Evolutionary conservation across 83 land plant species (phyloP), one percentile per base, ranked within the genome.

Genomic region (Picea mariana): DNA sequence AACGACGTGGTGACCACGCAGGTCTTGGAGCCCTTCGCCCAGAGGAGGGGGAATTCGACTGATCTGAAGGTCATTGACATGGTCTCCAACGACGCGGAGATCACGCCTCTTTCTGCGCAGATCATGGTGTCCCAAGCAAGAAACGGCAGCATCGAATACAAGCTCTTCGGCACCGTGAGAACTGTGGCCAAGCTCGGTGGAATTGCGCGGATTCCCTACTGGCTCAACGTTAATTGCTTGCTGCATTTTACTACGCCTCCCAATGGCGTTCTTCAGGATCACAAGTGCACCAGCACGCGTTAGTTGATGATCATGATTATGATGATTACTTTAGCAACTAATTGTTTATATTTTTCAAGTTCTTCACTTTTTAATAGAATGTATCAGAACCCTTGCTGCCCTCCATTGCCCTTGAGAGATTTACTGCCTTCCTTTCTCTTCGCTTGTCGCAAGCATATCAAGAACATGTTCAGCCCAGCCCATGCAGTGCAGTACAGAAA

Each of bases 21-120:
- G 12, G 78, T 67, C 27, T 27, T 90, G 31, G 85, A 85, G 15
- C 87, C 92, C 9, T 90, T 92, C 79, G 71, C 80, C 9, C 86
- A 83, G 60, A 15, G 38, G 26, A 87, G 80, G 66, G 17, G 44
- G 27, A 23, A 67, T 40, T 15, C 85, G 16, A 55, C 23, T 13
- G 62, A n/a, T n/a, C n/a, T n/a, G n/a, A n/a, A n/a, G 62, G 59
- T n/a, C 62, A 68, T 90, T 47, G 83, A 84, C 42, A 34, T 92
- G 85, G 79, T 88, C 27, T 13, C 86, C 11, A 92, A 87, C 27
- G 85, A 90, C 67, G 91, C 88, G 47, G 59, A 31, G 34, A 80
- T 92, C 34, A 65, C 87, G n/a, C 4, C 75, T 4, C 26, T 16
- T 5, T 84, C 80, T 5, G 85, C 40, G 1, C 69, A 60, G 66